These are phyloP conservation scores for Nakaseomyces uthaithaninus DNA, from an alignment of 1,139 yeast species.

Conservation along the genomic window DNA sequence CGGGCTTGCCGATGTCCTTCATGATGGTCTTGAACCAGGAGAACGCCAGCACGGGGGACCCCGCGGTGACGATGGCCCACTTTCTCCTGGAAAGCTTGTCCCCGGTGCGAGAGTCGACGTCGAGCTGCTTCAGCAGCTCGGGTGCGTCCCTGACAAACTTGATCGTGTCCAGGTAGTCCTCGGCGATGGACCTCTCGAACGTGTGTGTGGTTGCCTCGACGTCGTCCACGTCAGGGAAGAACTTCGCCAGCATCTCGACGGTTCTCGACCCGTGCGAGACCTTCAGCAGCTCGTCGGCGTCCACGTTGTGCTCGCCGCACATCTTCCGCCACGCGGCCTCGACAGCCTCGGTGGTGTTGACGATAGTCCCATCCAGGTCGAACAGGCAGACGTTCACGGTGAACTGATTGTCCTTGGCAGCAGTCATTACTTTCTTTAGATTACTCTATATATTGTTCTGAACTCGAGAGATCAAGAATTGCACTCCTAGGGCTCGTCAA, in stretches of 20 bases:
- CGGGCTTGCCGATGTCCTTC: conserved; percentile 43
- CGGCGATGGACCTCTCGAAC: conserved; percentile 60
- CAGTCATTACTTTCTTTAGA: neutral
- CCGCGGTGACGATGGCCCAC: conserved; percentile 78
- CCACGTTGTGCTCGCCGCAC: conserved; percentile 53
- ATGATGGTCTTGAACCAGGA: conserved; percentile 50
- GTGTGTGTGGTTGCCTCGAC: conserved; percentile 39
- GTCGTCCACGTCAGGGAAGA: conserved; percentile 59
- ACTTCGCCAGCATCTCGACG: conserved; percentile 53
- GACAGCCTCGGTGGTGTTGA: conserved; percentile 64
- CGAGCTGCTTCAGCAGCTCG: conserved; percentile 46
- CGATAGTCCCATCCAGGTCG: conserved; percentile 73
- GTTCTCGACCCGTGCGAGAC: conserved; percentile 71
- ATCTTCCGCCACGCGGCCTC: conserved; percentile 64
- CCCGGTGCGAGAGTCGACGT: conserved; percentile 28
- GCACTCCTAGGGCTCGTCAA: too few relatives aligned
- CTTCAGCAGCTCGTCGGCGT: conserved; percentile 57
- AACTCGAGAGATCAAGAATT: too few relatives aligned
- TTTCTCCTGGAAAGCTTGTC: conserved; percentile 35
- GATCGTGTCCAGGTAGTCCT: conserved; percentile 55
- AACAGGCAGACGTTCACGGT: conserved; percentile 38
- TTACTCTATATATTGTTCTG: neutral
- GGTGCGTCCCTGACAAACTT: conserved; percentile 61
- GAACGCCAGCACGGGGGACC: conserved; percentile 58
- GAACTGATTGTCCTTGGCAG: conserved; percentile 4